A percentile compares a stretch with the other conserved stretches of the same genome.
These are phyloP conservation scores for Smallanthus sonchifolius DNA, from an alignment of 129 eudicot genomes.

Conservation along the genomic window DNA sequence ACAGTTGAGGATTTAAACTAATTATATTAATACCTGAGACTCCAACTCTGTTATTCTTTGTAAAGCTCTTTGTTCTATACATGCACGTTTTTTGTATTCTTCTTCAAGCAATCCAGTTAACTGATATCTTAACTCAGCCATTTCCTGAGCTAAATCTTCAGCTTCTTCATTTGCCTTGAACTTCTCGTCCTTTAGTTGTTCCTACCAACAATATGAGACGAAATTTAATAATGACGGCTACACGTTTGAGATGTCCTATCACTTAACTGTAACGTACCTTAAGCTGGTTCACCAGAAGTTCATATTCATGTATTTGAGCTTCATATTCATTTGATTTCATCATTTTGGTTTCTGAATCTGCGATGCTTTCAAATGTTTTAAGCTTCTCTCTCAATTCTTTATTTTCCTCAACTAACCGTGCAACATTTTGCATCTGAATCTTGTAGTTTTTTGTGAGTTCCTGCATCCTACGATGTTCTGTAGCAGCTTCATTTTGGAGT, in stretches of 20 bases:
- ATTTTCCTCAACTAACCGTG: conserved; percentile 47
- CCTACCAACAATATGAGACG: conserved; percentile 38
- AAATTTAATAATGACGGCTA: background rate
- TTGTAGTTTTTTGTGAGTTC: conserved; percentile 41
- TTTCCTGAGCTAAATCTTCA: conserved; percentile 91
- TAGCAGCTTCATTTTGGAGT: conserved; percentile 50
- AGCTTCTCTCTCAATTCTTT: conserved; percentile 45
- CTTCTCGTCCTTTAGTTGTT: conserved; percentile 61
- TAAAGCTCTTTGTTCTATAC: conserved; percentile 66
- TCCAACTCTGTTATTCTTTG: conserved; percentile 81
- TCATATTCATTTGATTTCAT: conserved; percentile 46
- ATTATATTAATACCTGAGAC: conserved; percentile 54
- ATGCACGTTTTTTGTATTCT: conserved; percentile 81
- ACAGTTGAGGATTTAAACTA: background rate
- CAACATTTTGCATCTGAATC: conserved; percentile 33
- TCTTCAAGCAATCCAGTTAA: conserved; percentile 81
- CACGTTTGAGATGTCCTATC: background rate
- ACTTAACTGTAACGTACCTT: conserved; percentile 40
- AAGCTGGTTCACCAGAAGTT: conserved; percentile 59
- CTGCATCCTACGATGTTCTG: conserved; percentile 42
- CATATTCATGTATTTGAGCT: conserved; percentile 56
- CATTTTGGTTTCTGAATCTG: conserved; percentile 31
- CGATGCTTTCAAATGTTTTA: conserved; percentile 34
- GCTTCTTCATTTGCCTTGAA: conserved; percentile 82
- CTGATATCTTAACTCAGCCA: conserved; percentile 93